Base-by-base conservation (phyloP, 108 stramenopile species). In the Cylindrotheca fusiformis region DNA sequence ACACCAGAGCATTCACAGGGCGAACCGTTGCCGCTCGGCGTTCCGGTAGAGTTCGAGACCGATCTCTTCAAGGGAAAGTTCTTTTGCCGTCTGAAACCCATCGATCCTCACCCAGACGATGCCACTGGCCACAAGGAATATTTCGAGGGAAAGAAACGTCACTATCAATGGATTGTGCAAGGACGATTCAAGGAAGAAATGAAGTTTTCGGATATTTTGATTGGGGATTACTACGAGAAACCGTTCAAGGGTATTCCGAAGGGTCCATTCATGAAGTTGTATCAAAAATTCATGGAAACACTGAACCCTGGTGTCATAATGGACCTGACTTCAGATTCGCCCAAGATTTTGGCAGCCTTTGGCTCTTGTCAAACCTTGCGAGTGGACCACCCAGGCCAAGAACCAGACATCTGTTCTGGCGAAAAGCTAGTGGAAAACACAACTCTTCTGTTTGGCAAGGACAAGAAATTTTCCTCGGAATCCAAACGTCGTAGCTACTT, bases 161-260 rank as follows among this genome's bases (percentile, higher is more conserved):
- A 67, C 0, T 81, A 77, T 62, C 86, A 87, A 61, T 60, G 48
- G 44, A 57, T 87, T 0, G 71, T 84, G 1, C 86, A 87, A 58
- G 86, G 86, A 10, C 54, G 60, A 20, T 84, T 87, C 76, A 82
- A 80, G 52, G 78, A 84, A 45, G 14, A 6, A 12, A 60, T 87
- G 0, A 19, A 20, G 30, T 67, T 84, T 12, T 63, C 64, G 3
- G 86, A 87, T 31, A 64, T 87, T 14, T 25, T 69, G 17, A 84
- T 72, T 8, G 86, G 86, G 0, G 76, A 83, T 55, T 72, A 77
- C 29, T 84, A 79, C 63, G 2, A 60, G 10, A 50, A 70, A 18
- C 83, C 83, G 0, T 59, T 87, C 12, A 68, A 68, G 55, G 60
- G 67, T 48, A 28, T 65, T 29, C 70, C 70, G 20, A 5, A 19